Evolutionary conservation across 2,329 filamentous ascomycete genomes (phyloP).

Genomic region (Stagonosporopsis cucurbitacearum): DNA sequence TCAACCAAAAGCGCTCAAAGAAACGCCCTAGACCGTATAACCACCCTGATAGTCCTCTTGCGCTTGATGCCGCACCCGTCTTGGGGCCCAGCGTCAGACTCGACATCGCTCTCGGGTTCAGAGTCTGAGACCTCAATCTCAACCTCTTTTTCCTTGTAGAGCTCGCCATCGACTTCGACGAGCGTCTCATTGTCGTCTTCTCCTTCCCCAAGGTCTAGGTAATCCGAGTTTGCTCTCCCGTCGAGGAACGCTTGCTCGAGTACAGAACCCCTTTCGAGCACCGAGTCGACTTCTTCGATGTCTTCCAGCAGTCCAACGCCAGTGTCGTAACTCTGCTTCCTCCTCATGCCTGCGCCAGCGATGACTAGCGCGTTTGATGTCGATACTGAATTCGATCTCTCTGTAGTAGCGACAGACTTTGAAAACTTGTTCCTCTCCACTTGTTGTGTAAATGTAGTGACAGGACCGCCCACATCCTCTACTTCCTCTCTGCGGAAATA

Average conservation of each 20-base stretch:
- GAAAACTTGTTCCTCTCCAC: conserved; percentile 5
- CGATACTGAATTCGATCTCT: not conserved
- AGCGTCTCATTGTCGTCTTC: conserved; percentile 20
- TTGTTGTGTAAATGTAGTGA: conserved; percentile 12
- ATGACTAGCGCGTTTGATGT: conserved; percentile 12
- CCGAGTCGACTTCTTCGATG: conserved; percentile 12
- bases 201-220: not conserved
- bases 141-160: conserved; percentile 24
- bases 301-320: conserved; percentile 9
- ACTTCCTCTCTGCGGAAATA: conserved; percentile 40
- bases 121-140: conserved; percentile 32
- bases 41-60: conserved; percentile 39
- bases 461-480: conserved; percentile 26
- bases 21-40: conserved; percentile 47
- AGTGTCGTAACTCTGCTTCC: conserved; percentile 16
- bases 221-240: conserved; percentile 7
- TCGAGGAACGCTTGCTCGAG: conserved; percentile 24
- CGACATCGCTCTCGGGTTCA: conserved; percentile 24
- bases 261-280: conserved; percentile 21
- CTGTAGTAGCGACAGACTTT: conserved; percentile 12
- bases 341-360: conserved; percentile 13
- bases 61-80: conserved; percentile 32
- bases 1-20: conserved; percentile 23
- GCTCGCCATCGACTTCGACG: conserved; percentile 19
- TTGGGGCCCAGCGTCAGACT: conserved; percentile 21